phyloP scores from a whole-genome alignment of 192 early-diverging fungal species.

The Coemansia umbellata region DNA sequence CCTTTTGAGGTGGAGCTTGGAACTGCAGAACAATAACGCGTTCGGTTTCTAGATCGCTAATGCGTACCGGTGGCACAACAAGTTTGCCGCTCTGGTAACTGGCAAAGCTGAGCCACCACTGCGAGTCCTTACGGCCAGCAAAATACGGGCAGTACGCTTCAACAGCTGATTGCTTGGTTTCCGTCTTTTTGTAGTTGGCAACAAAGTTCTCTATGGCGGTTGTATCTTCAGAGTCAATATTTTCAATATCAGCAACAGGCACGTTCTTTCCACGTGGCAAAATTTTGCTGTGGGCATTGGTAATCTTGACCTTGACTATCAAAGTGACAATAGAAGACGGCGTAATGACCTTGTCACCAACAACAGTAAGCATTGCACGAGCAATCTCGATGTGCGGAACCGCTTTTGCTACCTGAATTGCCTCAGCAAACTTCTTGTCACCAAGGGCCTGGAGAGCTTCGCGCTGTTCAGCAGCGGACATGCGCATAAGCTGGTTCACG shows the following conservation, averaged over 20 bases:
- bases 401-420: conserved; percentile 67
- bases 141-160: conserved; percentile 52
- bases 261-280: conserved; percentile 21
- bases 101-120: conserved; percentile 91
- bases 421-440: conserved; percentile 64
- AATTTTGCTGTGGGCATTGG: conserved; percentile 20
- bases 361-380: conserved; percentile 80
- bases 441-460: conserved; percentile 54
- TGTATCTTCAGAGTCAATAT: conserved; percentile 45
- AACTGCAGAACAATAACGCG: conserved; percentile 81
- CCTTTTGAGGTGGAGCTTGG: conserved; percentile 85
- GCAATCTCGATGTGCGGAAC: conserved; percentile 75
- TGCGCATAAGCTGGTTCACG: conserved; percentile 63
- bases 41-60: conserved; percentile 66
- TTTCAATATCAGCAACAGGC: conserved; percentile 38
- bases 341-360: conserved; percentile 74
- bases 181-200: conserved; percentile 17
- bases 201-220: conserved; percentile 39
- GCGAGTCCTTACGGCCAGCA: conserved; percentile 68
- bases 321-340: conserved; percentile 77
- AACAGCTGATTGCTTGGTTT: conserved; percentile 19
- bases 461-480: conserved; percentile 62
- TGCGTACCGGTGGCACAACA: conserved; percentile 72
- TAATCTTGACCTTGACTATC: conserved; percentile 45
- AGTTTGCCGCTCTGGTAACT: conserved; percentile 80